Conservation (phyloP, 192 early-diverging fungal species). For the Pilobolus umbonatus region DNA sequence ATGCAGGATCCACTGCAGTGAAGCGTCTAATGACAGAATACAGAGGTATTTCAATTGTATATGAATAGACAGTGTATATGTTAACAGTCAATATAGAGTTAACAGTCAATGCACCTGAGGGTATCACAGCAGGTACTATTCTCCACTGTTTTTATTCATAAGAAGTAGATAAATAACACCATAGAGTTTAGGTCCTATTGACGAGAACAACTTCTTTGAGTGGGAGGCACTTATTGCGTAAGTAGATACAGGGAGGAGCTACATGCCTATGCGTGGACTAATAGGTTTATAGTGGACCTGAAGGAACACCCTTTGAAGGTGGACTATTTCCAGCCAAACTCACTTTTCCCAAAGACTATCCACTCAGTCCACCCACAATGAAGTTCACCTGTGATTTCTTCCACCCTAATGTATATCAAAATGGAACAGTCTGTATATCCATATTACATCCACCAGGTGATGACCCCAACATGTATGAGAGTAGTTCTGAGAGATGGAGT, state of each 20-base stretch:
- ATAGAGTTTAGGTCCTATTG: conserved; percentile 56
- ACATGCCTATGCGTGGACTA: conserved; percentile 29
- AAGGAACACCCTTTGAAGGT: conserved; percentile 91
- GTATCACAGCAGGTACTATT: conserved; percentile 77
- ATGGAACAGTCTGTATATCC: conserved; percentile 97
- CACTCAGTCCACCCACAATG: conserved; percentile 92
- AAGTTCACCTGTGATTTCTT: conserved; percentile 94
- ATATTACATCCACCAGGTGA: conserved; percentile 97
- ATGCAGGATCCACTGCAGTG: conserved; percentile 68
- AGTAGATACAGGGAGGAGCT: conserved; percentile 11
- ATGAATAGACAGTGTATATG: no score
- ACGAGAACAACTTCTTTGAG: conserved; percentile 82
- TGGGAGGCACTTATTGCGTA: conserved; percentile 89
- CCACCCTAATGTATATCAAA: conserved; percentile 93
- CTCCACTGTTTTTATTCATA: neutral
- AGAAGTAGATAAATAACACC: conserved; percentile 13
- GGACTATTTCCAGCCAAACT: conserved; percentile 90
- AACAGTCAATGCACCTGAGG: conserved; percentile 86
- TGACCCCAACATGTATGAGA: conserved; percentile 97
- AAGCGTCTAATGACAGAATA: conserved; percentile 94
- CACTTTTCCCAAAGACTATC: conserved; percentile 91
- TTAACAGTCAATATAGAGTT: conserved; percentile 65
- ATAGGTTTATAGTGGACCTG: conserved; percentile 65
- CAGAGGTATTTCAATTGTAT: conserved; percentile 50
- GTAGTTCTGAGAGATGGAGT: conserved; percentile 91